Conservation (phyloP, 805 yeast species). For the Barnettozyma wickerhamii region DNA sequence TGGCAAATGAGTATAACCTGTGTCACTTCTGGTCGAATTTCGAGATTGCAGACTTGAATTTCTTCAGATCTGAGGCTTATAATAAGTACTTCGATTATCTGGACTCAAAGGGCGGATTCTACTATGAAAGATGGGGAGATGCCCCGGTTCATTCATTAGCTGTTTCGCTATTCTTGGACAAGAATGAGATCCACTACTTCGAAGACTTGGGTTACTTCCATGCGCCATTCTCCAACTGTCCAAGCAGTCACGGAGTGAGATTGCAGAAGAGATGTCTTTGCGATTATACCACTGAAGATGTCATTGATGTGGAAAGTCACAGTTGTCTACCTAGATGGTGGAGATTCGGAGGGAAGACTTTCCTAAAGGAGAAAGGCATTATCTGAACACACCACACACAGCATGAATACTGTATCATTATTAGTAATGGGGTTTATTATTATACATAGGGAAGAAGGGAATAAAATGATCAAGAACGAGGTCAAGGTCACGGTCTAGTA, state of each 20-base stretch:
- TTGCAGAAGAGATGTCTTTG: constrained; percentile 59
- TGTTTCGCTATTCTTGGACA: constrained; percentile 53
- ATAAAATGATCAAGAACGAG: not conserved
- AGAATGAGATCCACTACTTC: constrained; percentile 65
- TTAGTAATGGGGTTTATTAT: too few species aligned
- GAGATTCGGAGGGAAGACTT: constrained; percentile 63
- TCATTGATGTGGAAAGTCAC: constrained; percentile 39
- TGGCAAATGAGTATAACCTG: constrained; percentile 55
- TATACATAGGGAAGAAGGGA: not conserved
- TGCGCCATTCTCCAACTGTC: constrained; percentile 63
- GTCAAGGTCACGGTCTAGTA: constrained; percentile 19
- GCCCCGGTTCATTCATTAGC: constrained; percentile 87
- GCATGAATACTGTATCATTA: too few species aligned
- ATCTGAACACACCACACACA: too few species aligned
- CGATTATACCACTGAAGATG: constrained; percentile 40
- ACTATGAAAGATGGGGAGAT: constrained; percentile 93
- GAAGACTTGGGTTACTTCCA: constrained; percentile 81
- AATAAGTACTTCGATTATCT: constrained; percentile 55
- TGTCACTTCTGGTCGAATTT: constrained; percentile 91
- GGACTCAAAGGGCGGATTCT: constrained; percentile 70
- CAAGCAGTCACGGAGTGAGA: constrained; percentile 45
- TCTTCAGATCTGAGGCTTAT: constrained; percentile 67
- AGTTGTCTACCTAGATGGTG: constrained; percentile 77
- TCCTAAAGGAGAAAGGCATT: constrained; percentile 38
- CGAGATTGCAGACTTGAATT: constrained; percentile 67